Evolutionary conservation across 805 yeast species (phyloP).

Genomic region (Lipomyces japonicus): DNA sequence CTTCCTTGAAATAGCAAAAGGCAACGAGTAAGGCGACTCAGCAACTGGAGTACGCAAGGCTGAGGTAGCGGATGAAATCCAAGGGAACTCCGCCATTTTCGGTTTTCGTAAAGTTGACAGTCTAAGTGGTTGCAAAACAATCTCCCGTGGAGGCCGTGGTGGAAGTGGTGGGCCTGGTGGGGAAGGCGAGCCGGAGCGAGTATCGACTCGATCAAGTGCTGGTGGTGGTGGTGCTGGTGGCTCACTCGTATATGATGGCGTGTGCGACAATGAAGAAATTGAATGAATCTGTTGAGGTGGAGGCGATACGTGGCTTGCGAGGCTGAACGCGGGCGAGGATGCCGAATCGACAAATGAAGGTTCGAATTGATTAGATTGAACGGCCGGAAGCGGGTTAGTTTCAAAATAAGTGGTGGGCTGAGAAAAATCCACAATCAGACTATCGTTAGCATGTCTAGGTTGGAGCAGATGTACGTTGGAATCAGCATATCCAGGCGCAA

Average conservation of each 20-base stretch:
- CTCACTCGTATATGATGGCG: conserved; percentile 4
- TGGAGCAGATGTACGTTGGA: conserved; percentile 32
- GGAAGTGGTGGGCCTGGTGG: conserved; percentile 24
- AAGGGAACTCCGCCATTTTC: conserved; percentile 20
- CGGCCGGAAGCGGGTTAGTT: neutral
- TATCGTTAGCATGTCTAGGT: conserved; percentile 21
- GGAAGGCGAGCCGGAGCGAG: conserved; percentile 11
- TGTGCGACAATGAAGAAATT: conserved; percentile 2
- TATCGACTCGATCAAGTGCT: conserved; percentile 4
- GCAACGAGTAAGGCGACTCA: neutral
- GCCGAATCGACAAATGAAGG: too few species aligned
- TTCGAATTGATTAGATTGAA: neutral
- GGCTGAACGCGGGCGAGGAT: neutral
- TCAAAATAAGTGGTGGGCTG: neutral
- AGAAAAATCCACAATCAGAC: neutral
- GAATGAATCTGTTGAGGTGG: neutral
- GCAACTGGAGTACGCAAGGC: conserved; percentile 12
- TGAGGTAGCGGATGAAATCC: conserved; percentile 17
- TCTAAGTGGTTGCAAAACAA: conserved; percentile 11
- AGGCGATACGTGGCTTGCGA: neutral
- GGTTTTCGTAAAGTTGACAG: conserved; percentile 18
- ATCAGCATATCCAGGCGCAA: conserved; percentile 47
- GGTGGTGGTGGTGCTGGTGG: neutral
- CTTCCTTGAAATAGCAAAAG: neutral
- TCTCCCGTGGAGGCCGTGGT: conserved; percentile 23